These are phyloP conservation scores for Geosiphon pyriformis DNA, from an alignment of 192 early-diverging fungal genomes.

Conservation along the genomic window DNA sequence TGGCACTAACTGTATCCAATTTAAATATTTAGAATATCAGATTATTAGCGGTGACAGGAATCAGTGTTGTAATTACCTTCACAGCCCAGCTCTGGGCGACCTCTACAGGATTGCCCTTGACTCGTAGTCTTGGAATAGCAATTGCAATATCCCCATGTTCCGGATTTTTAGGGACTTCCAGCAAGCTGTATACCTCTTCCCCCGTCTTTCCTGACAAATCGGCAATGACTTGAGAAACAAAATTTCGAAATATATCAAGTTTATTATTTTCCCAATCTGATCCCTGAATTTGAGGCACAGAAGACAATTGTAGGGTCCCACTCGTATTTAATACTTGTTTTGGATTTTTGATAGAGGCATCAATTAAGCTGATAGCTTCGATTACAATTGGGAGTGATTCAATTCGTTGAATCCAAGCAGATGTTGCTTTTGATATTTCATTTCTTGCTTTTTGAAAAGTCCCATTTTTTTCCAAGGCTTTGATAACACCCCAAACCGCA, in stretches of 20 bases:
- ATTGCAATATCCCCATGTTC: conserved; percentile 68
- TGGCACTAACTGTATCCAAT: conserved; percentile 44
- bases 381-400: conserved; percentile 26
- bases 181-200: conserved; percentile 45
- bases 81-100: conserved; percentile 59
- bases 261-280: conserved; percentile 44
- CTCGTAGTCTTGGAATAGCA: conserved; percentile 58
- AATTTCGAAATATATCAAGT: conserved; percentile 58
- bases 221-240: conserved; percentile 55
- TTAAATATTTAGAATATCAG: background rate
- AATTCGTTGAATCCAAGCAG: conserved; percentile 23
- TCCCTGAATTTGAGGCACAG: conserved; percentile 32
- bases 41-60: background rate
- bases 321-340: too few relatives aligned
- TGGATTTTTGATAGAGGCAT: conserved; percentile 30
- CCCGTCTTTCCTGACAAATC: conserved; percentile 41
- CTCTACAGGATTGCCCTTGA: conserved; percentile 66
- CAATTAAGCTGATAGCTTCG: conserved; percentile 23
- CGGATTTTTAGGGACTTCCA: conserved; percentile 55
- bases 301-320: conserved; percentile 5
- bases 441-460: conserved; percentile 27
- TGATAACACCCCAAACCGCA: conserved; percentile 37
- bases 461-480: conserved; percentile 33
- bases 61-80: conserved; percentile 31
- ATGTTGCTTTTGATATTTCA: conserved; percentile 27